phyloP scores from a whole-genome alignment of 768 basidiomycete genomes.

The Coprinopsis strossmayeri region DNA sequence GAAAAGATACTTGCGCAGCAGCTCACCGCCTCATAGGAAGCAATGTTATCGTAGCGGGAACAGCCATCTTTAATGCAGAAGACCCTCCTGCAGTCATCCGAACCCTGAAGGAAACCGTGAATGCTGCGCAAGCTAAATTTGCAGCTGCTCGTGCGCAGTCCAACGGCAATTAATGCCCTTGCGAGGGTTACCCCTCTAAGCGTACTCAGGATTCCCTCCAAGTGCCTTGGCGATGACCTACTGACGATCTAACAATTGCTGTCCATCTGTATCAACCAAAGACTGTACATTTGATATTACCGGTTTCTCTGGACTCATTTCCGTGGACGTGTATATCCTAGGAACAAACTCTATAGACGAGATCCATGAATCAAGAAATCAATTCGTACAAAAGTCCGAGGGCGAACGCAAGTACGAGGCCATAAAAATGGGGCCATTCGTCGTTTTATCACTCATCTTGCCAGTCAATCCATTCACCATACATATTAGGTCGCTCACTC shows the following conservation, averaged over 20 bases:
- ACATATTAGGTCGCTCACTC: constrained; percentile 91
- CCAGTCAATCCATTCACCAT: constrained; percentile 76
- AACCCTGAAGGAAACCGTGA: constrained; percentile 61
- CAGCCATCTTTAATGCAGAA: constrained; percentile 84
- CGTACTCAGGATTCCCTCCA: constrained; percentile 1
- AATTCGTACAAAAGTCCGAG: no score
- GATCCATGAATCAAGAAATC: no score
- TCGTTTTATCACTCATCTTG: constrained; percentile 18
- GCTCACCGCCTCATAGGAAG: constrained; percentile 50
- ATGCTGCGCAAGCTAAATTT: constrained; percentile 52
- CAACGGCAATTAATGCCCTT: constrained; percentile 1
- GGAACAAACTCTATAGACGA: not conserved
- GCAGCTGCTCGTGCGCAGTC: constrained; percentile 4
- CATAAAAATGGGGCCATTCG: no score
- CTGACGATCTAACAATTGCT: not conserved
- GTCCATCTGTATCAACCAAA: not conserved
- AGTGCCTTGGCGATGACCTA: not conserved
- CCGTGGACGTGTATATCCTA: not conserved
- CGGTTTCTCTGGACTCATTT: no score
- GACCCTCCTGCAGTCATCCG: constrained; percentile 75
- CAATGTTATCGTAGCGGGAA: constrained; percentile 97
- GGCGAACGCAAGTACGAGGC: no score
- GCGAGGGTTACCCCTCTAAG: no score
- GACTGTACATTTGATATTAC: not conserved
- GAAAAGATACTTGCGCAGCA: no score